Base-by-base conservation (phyloP, 371 early-diverging fungal species). In the Circinella umbellata region DNA sequence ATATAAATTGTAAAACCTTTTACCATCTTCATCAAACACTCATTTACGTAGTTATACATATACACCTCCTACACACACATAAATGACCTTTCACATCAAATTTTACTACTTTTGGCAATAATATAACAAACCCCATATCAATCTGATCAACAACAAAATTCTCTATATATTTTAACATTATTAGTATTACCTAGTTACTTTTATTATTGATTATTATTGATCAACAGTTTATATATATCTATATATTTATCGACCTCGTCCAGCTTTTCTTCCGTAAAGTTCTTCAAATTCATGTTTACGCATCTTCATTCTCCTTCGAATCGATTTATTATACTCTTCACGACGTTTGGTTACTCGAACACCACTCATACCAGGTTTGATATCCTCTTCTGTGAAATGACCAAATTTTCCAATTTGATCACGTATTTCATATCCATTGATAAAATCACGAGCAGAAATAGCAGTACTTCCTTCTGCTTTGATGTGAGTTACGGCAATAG, bases 401-500 rank as follows among this genome's bases (percentile, higher is more conserved):
- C 69, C 71, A 66, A 88, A 79, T 20, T 78, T 75, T 9, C 74
- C 78, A 3, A 57, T 49, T 36, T 75, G 75, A n/a, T 76, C 73
- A 4, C 71, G 68, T 39, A 88, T 67, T 53, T 86, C 77, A 69
- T 95, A 93, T 3, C 95, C 95, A 72, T 93, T 93, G 14, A 74
- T 73, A 77, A 96, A 95, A 65, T 92, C 92, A 54, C 78, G 79
- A n/a, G 90, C 85, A 3, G 74, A 69, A n/a, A 88, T 71, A 10
- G 76, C 79, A 13, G 76, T 81, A 70, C 90, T 91, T 72, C 86
- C 90, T 63, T 91, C 88, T 14, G 92, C 86, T 67, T 88, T 85
- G 36, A 85, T 46, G 3, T 78, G 75, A 5, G 75, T 73, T 27
- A 84, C 72, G 0, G 82, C 86, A 10, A 85, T 66, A 11, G 83